These are phyloP conservation scores for Pilobolus umbonatus DNA, from an alignment of 192 early-diverging fungal genomes.

Conservation along the genomic window DNA sequence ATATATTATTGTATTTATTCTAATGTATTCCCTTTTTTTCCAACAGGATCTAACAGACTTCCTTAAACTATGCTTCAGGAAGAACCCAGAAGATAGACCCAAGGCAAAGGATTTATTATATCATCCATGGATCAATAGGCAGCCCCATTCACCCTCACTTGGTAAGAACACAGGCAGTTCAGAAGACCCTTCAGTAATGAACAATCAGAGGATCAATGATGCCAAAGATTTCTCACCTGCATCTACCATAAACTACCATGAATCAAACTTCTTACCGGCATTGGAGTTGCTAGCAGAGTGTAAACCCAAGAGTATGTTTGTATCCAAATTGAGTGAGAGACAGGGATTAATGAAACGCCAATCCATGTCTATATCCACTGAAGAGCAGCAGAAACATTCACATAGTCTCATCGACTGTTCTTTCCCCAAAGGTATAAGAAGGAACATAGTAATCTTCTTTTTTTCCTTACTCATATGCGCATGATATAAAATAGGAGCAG, in stretches of 20 bases:
- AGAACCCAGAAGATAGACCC: constrained; percentile 66
- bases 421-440: constrained; percentile 47
- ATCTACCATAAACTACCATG: constrained; percentile 1
- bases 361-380: not conserved
- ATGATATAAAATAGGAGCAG: constrained; percentile 21
- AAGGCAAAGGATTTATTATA: constrained; percentile 64
- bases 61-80: constrained; percentile 77
- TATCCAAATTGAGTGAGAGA: not conserved
- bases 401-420: constrained; percentile 53
- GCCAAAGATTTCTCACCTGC: no score
- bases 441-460: not conserved
- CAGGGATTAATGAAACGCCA: not conserved
- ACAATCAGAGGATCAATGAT: no score
- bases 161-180: no score
- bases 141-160: not conserved
- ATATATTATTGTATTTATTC: not conserved
- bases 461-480: not conserved
- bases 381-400: constrained; percentile 1
- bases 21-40: not conserved
- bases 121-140: constrained; percentile 69
- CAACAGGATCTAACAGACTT: constrained; percentile 77
- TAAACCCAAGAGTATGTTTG: constrained; percentile 3
- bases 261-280: not conserved
- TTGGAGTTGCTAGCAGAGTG: no score
- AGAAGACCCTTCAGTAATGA: no score